Evolutionary conservation across 1,284 basidiomycete species (phyloP), one percentile per base, ranked within the genome.

Genomic region (Ceratorhiza oryzae-sativae): DNA sequence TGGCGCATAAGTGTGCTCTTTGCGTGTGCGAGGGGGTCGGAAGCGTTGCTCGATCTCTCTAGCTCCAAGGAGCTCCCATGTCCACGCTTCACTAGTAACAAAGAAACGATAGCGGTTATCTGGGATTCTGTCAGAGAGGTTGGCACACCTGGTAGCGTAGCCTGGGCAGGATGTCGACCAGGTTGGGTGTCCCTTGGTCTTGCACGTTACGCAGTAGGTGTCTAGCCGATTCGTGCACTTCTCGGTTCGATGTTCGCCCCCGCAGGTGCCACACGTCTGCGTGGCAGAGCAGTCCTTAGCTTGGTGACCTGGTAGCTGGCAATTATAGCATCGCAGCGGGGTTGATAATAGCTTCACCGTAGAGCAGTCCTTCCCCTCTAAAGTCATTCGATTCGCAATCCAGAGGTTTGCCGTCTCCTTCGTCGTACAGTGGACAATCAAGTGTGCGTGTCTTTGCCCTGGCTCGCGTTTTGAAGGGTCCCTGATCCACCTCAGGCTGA

Each of bases 71-170:
- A 27, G 36, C 39, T 41, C 59, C 59, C 59, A 61, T 1, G 59
- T 42, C 39, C n/a, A 41, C 20, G 18, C 15, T 13, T 61, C 63
- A 25, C 36, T 49, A 2, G 63, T 67, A 53, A 55, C 10, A 30
- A 23, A 67, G 39, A 41, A 67, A 6, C 20, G 20, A 32, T 67
- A 67, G 10, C 30, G n/a, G 45, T 36, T 51, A 48, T 67, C 62
- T 10, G 62, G 45, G 25, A 55, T 27, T 2, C 34, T 2, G n/a
- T 36, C 36, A 13, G 62, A 53, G 1, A 41, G 48, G 6, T 30
- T 34, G 1, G 30, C 36, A 49, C 36, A 53, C n/a, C 23, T 23
- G n/a, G 49, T 53, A 8, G 34, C 27, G 41, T 67, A 67, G 12
- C 18, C 36, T n/a, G 63, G 63, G 51, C 63, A 55, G 34, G 32